Evolutionary conservation across 164 flowering plant species (phyloP), one percentile per base, ranked within the genome.

Genomic region (Chloranthus sessilifolius): DNA sequence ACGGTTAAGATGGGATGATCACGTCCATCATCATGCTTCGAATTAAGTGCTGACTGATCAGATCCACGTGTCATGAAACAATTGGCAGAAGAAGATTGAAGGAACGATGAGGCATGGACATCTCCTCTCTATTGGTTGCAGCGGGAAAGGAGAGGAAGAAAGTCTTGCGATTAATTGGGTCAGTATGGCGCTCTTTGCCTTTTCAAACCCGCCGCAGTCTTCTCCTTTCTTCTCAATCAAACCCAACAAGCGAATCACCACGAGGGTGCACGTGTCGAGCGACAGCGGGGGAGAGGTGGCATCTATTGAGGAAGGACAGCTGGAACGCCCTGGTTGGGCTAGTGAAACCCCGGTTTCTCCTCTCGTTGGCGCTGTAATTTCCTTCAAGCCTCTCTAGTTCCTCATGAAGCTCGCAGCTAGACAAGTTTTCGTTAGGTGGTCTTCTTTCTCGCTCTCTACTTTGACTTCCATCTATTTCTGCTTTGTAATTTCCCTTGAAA

Each of bases 401-500:
- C 23, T 80, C 11, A 66, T 83, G 51, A 78, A 83, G 60, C 62
- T 74, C 39, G 91, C 84, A 17, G 86, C 86, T 21, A 50, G 91
- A 54, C 86, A 73, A 59, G 87, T 77, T 44, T 59, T 83, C 3
- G 80, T 82, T 68, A 80, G 83, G 83, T 71, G n/a, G n/a, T n/a
- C n/a, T n/a, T 24, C 15, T 10, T 17, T 15, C 16, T 1, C n/a
- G 6, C 4, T 23, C 15, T 7, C 25, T 27, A 11, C 7, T 23
- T n/a, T 29, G 17, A 4, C 24, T n/a, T 10, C 23, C 22, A n/a
- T 42, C 12, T 22, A 5, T 38, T 16, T 38, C 22, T 38, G 6
- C 14, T 29, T 21, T 16, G 24, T 48, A 16, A 25, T 20, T 52
- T 28, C 33, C 15, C 42, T 15, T n/a, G n/a, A n/a, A 38, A 17